Evolutionary conservation across 2,329 filamentous ascomycete genomes (phyloP).

Genomic region (Ceratocystis huliohia): DNA sequence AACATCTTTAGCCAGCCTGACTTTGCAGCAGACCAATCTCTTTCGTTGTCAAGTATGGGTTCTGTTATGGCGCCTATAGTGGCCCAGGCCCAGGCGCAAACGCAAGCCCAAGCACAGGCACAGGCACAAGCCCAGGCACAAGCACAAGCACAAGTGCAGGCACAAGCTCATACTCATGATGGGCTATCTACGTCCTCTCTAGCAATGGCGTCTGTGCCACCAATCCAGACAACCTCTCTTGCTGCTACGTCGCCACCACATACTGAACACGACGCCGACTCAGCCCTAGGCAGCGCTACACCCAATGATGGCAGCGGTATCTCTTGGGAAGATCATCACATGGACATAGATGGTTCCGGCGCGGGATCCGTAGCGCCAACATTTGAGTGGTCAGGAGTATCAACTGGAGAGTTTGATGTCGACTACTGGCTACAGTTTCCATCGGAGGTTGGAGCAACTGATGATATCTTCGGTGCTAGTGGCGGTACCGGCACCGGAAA

Average conservation of each 20-base stretch:
- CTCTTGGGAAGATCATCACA: slow-evolving; percentile 32
- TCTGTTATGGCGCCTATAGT: slow-evolving; percentile 7
- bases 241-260: slow-evolving; percentile 32
- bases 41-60: neutral
- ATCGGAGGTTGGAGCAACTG: slow-evolving; percentile 33
- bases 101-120: neutral
- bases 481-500: slow-evolving; percentile 22
- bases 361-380: slow-evolving; percentile 31
- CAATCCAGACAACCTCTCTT: slow-evolving; percentile 13
- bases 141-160: neutral
- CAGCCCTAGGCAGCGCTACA: slow-evolving; percentile 30
- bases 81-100: neutral
- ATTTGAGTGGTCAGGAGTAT: slow-evolving; percentile 43
- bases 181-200: neutral
- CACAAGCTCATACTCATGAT: neutral
- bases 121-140: neutral
- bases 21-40: neutral
- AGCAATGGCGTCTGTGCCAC: slow-evolving; percentile 4
- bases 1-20: neutral
- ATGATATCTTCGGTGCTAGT: slow-evolving; percentile 31
- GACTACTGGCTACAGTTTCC: slow-evolving; percentile 49
- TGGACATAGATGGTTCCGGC: slow-evolving; percentile 28
- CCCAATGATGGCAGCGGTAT: slow-evolving; percentile 33
- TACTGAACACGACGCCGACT: slow-evolving; percentile 32
- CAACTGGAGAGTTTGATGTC: slow-evolving; percentile 43